Percentiles rank a stretch among this genome's conserved stretches.
phyloP scores from a whole-genome alignment of 1,139 yeast genomes.

The Suhomyces taliae region DNA sequence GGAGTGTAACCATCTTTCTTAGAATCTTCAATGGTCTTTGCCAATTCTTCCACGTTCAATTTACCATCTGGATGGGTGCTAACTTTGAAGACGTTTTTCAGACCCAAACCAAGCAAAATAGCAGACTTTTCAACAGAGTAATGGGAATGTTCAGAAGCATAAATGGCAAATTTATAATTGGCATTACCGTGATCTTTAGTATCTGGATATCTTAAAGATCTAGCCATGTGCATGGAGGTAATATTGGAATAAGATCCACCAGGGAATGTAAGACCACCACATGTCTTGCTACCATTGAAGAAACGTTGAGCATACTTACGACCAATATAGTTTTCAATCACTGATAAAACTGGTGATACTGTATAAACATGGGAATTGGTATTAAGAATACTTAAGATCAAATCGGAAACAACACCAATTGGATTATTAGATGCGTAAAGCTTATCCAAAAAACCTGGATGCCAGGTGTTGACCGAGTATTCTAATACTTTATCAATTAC shows the following conservation, averaged over 20 bases:
- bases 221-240: conserved; percentile 76
- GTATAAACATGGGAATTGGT: conserved; percentile 87
- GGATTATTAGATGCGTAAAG: conserved; percentile 84
- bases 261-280: conserved; percentile 84
- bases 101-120: conserved; percentile 72
- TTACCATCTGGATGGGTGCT: conserved; percentile 54
- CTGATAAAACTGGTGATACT: conserved; percentile 78
- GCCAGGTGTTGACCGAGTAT: conserved; percentile 84
- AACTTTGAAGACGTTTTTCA: conserved; percentile 62
- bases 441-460: conserved; percentile 82
- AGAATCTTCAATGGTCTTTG: conserved; percentile 44
- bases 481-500: conserved; percentile 60
- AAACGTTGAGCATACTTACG: conserved; percentile 68
- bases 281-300: conserved; percentile 45
- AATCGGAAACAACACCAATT: conserved; percentile 74
- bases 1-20: conserved; percentile 62
- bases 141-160: conserved; percentile 72
- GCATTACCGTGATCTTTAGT: conserved; percentile 65
- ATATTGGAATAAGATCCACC: conserved; percentile 90
- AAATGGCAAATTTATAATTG: conserved; percentile 60
- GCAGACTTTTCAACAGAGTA: conserved; percentile 85
- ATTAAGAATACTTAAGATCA: conserved; percentile 67
- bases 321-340: conserved; percentile 70
- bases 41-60: conserved; percentile 53
- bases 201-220: conserved; percentile 66